Base-by-base conservation (phyloP, 1,139 yeast species). In the Meyerozyma athensensis region DNA sequence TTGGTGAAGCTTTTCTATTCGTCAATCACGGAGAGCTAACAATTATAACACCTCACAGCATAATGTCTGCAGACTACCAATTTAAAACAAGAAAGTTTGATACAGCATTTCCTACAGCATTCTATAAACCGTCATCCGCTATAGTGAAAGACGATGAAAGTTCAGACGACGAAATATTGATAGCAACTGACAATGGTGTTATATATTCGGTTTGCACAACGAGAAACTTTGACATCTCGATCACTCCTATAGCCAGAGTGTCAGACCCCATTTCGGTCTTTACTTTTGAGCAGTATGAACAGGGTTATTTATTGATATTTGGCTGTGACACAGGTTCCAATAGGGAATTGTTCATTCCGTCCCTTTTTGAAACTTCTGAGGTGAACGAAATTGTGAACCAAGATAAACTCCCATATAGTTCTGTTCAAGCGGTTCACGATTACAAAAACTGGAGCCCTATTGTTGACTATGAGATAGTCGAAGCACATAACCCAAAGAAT, bases 391-490 rank as follows among this genome's bases (percentile, higher is more conserved):
- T 3, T 2, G 9, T 17, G 5, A 17, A 17, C 14, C 14, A 13
- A 16, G 14, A n/a, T 18, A 23, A 19, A 12, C 10, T 18, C 13
- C 5, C 18, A 12, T 17, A 33, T 17, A 7, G 28, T 23, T 5
- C 6, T 26, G 7, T 5, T 28, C 19, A 18, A n/a, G 37, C 51
- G 4, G 32, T 54, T 5, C 45, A 48, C 16, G 65, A 64, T 42
- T 67, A 61, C 51, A 63, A 59, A 33, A 72, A 68, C 42, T 74
- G 81, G 80, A 64, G 77, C 0, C 80, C 80, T 0, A 43, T 74
- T 3, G 43, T 68, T 18, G 79, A 74, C 49, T 50, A 67, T 0
- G 59, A 54, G 41, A 48, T 72, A 2, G 54, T 70, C 3, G 65
- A 66, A 13, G 48, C 65, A 0, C 52, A 40, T 24, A 43, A 40